Conservation (phyloP, 176 grass and related monocot genomes). For the Otatea glauca region DNA sequence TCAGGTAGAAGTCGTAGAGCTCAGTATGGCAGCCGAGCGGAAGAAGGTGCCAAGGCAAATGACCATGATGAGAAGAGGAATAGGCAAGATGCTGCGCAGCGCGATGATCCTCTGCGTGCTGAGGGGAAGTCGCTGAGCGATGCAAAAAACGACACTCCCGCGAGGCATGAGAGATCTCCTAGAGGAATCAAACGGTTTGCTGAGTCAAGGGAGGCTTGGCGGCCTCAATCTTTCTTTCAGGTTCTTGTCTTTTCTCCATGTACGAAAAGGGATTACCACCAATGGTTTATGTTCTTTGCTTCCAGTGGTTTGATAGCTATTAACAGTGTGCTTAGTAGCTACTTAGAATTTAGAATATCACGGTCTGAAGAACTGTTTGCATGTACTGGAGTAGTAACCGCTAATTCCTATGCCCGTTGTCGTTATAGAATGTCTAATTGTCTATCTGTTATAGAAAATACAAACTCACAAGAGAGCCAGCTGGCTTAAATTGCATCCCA, state of each 20-base stretch:
- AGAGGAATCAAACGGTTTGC: constrained; percentile 58
- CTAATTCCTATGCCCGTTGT: background rate
- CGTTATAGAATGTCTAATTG: constrained; percentile 12
- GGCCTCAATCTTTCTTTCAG: constrained; percentile 56
- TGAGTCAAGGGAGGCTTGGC: constrained; percentile 44
- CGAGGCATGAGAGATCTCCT: constrained; percentile 49
- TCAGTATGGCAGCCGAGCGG: constrained; percentile 43
- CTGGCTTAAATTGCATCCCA: background rate
- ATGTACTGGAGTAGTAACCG: background rate
- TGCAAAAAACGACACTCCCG: constrained; percentile 23
- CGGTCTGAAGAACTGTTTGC: background rate
- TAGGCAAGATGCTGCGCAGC: constrained; percentile 29
- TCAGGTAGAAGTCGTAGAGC: constrained; percentile 46
- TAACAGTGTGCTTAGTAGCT: background rate
- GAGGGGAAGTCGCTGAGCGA: constrained; percentile 43
- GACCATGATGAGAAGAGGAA: constrained; percentile 5
- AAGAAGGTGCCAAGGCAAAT: constrained; percentile 7
- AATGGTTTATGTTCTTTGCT: constrained; percentile 29
- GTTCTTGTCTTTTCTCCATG: constrained; percentile 43
- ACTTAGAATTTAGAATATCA: background rate
- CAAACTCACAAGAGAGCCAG: background rate
- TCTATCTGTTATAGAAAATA: constrained; percentile 25
- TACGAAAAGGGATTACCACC: constrained; percentile 3
- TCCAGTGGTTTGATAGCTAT: background rate
- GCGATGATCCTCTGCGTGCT: constrained; percentile 2